A percentile compares a stretch with the other conserved stretches of the same genome.
Conservation (phyloP, 805 yeast species). For the Geotrichum ghanense region DNA sequence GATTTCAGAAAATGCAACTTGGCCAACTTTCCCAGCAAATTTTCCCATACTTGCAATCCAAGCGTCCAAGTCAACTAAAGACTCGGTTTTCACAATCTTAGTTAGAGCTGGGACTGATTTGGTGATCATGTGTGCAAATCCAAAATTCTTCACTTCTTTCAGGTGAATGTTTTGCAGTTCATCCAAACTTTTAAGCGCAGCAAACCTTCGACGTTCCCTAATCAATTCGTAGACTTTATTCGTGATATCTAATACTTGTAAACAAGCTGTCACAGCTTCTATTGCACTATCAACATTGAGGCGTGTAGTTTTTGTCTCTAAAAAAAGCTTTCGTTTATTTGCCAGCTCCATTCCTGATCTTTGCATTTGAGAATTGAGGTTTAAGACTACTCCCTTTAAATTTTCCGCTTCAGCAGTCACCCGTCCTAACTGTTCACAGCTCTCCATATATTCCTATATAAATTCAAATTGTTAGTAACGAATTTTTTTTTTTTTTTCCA, state of each 20-base stretch:
- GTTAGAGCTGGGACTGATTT: slow-evolving; percentile 69
- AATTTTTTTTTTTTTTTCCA: no score
- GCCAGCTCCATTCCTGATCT: not conserved
- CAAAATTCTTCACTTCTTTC: slow-evolving; percentile 54
- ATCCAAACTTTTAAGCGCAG: slow-evolving; percentile 74
- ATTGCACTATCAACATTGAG: slow-evolving; percentile 62
- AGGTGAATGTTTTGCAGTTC: slow-evolving; percentile 58
- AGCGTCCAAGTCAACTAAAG: slow-evolving; percentile 48
- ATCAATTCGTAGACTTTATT: slow-evolving; percentile 78
- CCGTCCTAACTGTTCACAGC: not conserved
- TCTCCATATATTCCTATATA: not conserved
- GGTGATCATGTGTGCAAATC: slow-evolving; percentile 63
- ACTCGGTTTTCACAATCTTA: slow-evolving; percentile 60
- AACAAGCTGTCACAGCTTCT: slow-evolving; percentile 54
- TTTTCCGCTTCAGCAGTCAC: not conserved
- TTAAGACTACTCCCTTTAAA: not conserved
- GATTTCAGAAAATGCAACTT: slow-evolving; percentile 41
- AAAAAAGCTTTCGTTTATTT: slow-evolving; percentile 39
- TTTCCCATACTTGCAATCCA: slow-evolving; percentile 38
- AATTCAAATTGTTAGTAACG: not conserved
- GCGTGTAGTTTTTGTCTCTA: slow-evolving; percentile 52
- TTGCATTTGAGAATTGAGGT: not conserved
- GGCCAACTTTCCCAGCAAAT: slow-evolving; percentile 42
- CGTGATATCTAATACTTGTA: slow-evolving; percentile 75
- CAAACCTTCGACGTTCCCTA: slow-evolving; percentile 62